Evolutionary conservation across 2,329 filamentous ascomycete genomes (phyloP).

Genomic region (Scedosporium dehoogii): DNA sequence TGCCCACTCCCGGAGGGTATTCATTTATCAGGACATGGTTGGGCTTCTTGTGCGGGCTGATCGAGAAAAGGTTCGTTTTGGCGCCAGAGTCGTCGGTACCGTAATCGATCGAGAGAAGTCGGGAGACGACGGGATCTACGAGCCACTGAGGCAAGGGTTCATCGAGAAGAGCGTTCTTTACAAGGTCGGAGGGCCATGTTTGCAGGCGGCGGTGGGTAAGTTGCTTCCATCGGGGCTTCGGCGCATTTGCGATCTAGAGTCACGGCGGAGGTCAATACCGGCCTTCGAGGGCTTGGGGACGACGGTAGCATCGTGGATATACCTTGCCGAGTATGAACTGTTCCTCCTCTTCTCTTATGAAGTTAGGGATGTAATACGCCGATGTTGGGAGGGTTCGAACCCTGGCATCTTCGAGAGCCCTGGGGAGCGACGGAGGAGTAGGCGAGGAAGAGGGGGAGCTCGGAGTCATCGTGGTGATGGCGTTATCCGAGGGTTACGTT

Average conservation of each 20-base stretch:
- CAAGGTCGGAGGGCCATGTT: slow-evolving; percentile 78
- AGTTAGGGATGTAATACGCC: slow-evolving; percentile 80
- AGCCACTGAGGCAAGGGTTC: slow-evolving; percentile 70
- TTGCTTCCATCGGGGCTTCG: slow-evolving; percentile 73
- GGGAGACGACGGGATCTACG: slow-evolving; percentile 55
- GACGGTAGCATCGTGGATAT: slow-evolving; percentile 5
- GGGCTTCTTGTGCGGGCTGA: slow-evolving; percentile 63
- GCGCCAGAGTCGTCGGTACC: slow-evolving; percentile 11
- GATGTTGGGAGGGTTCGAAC: slow-evolving; percentile 48
- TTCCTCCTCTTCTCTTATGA: slow-evolving; percentile 72
- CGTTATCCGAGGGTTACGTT: not conserved
- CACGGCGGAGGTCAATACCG: not conserved
- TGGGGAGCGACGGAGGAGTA: slow-evolving; percentile 24
- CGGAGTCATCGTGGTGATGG: not conserved
- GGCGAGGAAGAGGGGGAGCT: not conserved
- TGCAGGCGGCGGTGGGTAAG: slow-evolving; percentile 85
- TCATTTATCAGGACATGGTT: slow-evolving; percentile 96
- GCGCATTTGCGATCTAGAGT: slow-evolving; percentile 47
- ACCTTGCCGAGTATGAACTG: slow-evolving; percentile 61
- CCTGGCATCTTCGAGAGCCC: slow-evolving; percentile 37
- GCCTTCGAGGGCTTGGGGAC: not conserved
- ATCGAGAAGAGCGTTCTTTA: slow-evolving; percentile 66
- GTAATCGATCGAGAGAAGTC: slow-evolving; percentile 40
- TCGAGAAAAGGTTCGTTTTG: slow-evolving; percentile 36
- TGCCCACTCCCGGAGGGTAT: slow-evolving; percentile 80